A percentile compares a stretch with the other conserved stretches of the same genome.
Conservation (phyloP, 2,329 filamentous ascomycete species). For the Claviceps cyperi region DNA sequence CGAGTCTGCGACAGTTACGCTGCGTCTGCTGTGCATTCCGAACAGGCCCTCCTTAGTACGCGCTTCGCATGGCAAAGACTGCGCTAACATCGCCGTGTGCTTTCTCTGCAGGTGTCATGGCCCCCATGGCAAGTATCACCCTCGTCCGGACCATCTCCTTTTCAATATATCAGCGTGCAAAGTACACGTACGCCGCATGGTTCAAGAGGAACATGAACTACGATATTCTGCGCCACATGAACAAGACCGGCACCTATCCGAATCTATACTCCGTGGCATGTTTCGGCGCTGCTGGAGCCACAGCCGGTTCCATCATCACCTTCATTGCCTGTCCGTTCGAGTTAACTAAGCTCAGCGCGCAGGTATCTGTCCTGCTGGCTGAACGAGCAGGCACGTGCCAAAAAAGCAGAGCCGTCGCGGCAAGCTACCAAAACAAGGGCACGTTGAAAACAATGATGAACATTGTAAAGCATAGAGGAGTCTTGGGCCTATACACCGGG, state of each 20-base stretch:
- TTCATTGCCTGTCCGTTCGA: constrained; percentile 77
- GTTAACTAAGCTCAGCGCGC: constrained; percentile 76
- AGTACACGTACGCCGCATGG: constrained; percentile 57
- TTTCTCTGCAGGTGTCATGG: constrained; percentile 46
- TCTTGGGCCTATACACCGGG: constrained; percentile 64
- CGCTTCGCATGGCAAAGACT: neutral
- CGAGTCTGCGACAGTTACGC: no score
- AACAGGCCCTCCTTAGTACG: no score
- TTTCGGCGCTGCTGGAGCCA: constrained; percentile 65
- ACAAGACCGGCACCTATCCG: constrained; percentile 54
- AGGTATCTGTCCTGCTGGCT: constrained; percentile 68
- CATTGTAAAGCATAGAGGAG: constrained; percentile 60
- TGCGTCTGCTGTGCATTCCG: no score
- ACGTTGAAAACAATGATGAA: constrained; percentile 64
- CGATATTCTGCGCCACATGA: constrained; percentile 61
- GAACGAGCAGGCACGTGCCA: constrained; percentile 20
- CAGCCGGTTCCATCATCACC: constrained; percentile 66
- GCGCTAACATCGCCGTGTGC: neutral
- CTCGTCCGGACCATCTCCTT: constrained; percentile 66
- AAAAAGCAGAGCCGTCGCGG: constrained; percentile 43
- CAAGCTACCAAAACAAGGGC: constrained; percentile 64
- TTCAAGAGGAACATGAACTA: constrained; percentile 51
- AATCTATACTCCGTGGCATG: constrained; percentile 59
- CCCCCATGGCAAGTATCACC: constrained; percentile 67
- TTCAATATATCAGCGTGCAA: constrained; percentile 65